phyloP scores from a whole-genome alignment of 352 stramenopile species.

The Phytophthora podocarpi region DNA sequence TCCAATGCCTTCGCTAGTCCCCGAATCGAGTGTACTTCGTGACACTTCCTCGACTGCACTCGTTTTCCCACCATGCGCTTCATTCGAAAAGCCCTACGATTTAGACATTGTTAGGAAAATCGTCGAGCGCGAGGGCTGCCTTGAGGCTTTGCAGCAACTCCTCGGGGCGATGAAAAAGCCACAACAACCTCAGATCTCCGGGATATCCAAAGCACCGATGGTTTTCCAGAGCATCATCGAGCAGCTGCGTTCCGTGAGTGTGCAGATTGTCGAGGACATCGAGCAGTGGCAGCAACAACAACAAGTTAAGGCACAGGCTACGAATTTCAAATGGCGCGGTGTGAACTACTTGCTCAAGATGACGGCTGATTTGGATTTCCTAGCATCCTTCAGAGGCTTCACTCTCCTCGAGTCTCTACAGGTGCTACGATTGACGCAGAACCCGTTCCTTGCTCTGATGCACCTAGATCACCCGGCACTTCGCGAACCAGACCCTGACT shows the following conservation, averaged over 20 bases:
- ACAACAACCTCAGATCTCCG: conserved; percentile 26
- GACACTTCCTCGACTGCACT: conserved; percentile 10
- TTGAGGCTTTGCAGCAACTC: conserved; percentile 75
- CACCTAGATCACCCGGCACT: conserved; percentile 65
- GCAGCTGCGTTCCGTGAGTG: conserved; percentile 62
- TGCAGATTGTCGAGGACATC: conserved; percentile 77
- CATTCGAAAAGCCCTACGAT: conserved; percentile 52
- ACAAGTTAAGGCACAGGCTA: conserved; percentile 23
- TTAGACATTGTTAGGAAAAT: conserved; percentile 77
- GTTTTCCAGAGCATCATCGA: conserved; percentile 70
- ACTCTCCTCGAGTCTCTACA: conserved; percentile 46
- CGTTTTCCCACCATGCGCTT: conserved; percentile 35
- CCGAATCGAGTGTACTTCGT: neutral
- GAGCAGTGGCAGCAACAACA: conserved; percentile 53
- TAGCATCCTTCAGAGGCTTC: conserved; percentile 35
- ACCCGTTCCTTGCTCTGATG: conserved; percentile 65
- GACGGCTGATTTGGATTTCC: conserved; percentile 63
- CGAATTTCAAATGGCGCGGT: conserved; percentile 71
- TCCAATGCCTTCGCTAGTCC: conserved; percentile 12
- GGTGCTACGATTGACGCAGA: conserved; percentile 56
- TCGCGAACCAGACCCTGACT: conserved; percentile 28
- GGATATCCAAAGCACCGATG: conserved; percentile 45
- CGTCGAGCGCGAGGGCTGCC: conserved; percentile 79
- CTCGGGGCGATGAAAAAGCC: conserved; percentile 28
- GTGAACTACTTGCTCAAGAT: conserved; percentile 88